Base-by-base conservation (phyloP, 768 basidiomycete genomes). In the Krasilnikovozyma curviuscula region DNA sequence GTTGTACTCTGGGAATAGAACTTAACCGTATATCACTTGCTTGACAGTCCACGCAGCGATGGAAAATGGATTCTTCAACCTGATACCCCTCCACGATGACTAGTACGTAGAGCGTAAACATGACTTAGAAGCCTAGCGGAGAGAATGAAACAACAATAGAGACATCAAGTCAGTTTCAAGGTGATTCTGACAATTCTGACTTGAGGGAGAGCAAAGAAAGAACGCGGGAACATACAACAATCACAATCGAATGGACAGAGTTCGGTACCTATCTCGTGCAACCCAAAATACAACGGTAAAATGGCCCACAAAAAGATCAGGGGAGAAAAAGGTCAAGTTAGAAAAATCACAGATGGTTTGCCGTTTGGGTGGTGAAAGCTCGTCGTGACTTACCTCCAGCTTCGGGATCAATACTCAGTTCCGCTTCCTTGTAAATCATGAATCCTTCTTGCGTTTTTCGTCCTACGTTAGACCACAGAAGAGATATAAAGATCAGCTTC, bases 241-340 rank as follows among this genome's bases (percentile, higher is more conserved):
- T 65, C 62, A 44, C 64, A 65, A 43, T 65, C 64, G 48, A 65
- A 65, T 3, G 64, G 64, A 50, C 64, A 65, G 2, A 64, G 48
- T 4, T 61, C 59, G 8, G 63, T 65, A 12, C 59, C 63, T 64
- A 30, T 8, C 18, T 29, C 27, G 16, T 23, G n/a, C 39, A 43
- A 24, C 37, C 12, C n/a, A 19, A 9, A 13, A 27, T n/a, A 13
- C 34, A 32, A 33, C 9, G 27, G n/a, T 10, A 12, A 21, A 49
- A 27, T 18, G n/a, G 12, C 27, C 16, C 2, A 21, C 19, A 54
- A 12, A 19, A 19, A 16, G 39, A 16, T 7, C 7, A 53, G 24
- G 28, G 25, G 38, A 40, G 16, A 7, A 27, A 39, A 18, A 40
- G 29, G 25, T 25, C 13, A 32, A 29, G 40, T 7, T 28, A 27